Base-by-base conservation (phyloP, 345 rosid species). In the Ceriops decandra region DNA sequence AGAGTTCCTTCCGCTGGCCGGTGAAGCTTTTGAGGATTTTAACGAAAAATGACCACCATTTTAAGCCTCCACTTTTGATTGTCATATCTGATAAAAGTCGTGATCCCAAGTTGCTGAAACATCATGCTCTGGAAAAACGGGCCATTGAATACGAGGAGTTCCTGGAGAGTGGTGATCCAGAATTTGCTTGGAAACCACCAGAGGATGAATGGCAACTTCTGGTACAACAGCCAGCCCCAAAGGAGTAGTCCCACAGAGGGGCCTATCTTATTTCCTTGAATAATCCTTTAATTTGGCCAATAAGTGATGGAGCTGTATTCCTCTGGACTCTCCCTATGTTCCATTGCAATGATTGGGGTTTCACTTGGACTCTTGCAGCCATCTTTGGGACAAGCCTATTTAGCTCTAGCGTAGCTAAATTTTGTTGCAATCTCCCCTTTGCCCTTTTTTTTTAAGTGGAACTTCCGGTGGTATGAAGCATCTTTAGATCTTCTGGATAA, bases 191-290 rank as follows among this genome's bases (percentile, higher is more conserved):
- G 99, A 68, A 81, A 76, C 92, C 97, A 66, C 97, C 28, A 54
- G 28, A 21, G 58, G 58, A 54, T 54, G 58, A 90, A 75, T 95
- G 98, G 98, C 98, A 90, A 95, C 98, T 56, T 95, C 99, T 1
- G 99, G 99, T 15, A 91, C 97, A n/a, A 91, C 99, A 0, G 88
- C 96, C 53, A 90, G 90, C 71, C 99, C 99, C 0, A 91, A 87
- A 71, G 97, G 98, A 24, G 97, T 95, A 31, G 92, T 91, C 62
- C 74, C 99, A 91, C 73, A 83, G 98, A 24, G 99, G 98, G 42
- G 99, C 98, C 8, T 91, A 90, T 72, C 47, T 88, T 38, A 91
- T 90, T 96, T 74, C 92, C 69, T 5, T 90, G 64, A 87, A 90
- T 31, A 69, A 73, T 67, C 79, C 89, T 47, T 76, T 90, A 46